Evolutionary conservation across 108 stramenopile species (phyloP).

Genomic region (Bacterosira constricta): DNA sequence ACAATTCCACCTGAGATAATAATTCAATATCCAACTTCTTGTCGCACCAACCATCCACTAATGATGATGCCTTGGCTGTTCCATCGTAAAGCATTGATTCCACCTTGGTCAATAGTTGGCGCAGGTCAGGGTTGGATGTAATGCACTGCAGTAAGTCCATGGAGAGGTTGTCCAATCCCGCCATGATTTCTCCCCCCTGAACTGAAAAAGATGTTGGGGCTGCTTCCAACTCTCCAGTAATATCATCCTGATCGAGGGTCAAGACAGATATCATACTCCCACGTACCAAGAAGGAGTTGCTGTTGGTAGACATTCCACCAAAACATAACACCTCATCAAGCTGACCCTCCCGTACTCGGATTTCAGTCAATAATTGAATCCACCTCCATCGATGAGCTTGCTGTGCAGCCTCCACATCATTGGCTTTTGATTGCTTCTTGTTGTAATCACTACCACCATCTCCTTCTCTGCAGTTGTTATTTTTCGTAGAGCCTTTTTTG

Average conservation of each 20-base stretch:
- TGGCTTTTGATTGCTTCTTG: background rate
- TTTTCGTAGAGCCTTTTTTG: background rate
- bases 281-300: constrained; percentile 13
- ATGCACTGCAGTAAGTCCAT: constrained; percentile 23
- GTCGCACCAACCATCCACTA: constrained; percentile 20
- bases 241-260: background rate
- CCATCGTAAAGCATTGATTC: constrained; percentile 31
- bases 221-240: background rate
- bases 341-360: constrained; percentile 30
- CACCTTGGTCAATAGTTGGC: constrained; percentile 7
- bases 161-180: constrained; percentile 40
- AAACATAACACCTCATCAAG: constrained; percentile 36
- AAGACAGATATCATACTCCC: constrained; percentile 34
- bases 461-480: background rate
- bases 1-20: constrained; percentile 8
- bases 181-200: constrained; percentile 21
- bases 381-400: constrained; percentile 30
- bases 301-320: background rate
- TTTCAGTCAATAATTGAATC: constrained; percentile 36
- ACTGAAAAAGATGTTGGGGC: background rate
- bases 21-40: constrained; percentile 6
- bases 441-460: constrained; percentile 9
- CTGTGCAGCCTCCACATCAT: background rate
- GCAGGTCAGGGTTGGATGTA: constrained; percentile 18
- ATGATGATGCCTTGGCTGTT: constrained; percentile 34